These are phyloP conservation scores for Delitschia confertaspora DNA, from an alignment of 495 filamentous ascomycete genomes.

Conservation along the genomic window DNA sequence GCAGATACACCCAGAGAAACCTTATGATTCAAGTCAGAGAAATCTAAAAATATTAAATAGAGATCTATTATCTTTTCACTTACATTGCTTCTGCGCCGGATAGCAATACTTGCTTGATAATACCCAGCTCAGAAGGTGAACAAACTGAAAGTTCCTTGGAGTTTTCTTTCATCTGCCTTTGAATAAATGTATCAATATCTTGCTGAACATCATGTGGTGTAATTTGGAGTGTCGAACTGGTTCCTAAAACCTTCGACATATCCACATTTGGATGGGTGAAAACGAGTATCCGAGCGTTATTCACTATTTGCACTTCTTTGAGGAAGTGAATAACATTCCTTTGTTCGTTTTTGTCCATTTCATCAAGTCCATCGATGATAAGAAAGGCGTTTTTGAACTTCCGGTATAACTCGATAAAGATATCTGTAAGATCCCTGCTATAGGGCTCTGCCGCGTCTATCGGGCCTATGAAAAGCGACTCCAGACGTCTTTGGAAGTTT, in stretches of 20 bases:
- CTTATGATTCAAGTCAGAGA: conserved; percentile 15
- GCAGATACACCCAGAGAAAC: conserved; percentile 33
- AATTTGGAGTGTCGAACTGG: conserved; percentile 14
- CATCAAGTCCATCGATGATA: conserved; percentile 29
- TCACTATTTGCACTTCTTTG: conserved; percentile 15
- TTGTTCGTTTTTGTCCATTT: conserved; percentile 17
- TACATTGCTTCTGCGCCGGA: conserved; percentile 18
- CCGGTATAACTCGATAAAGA: conserved; percentile 5
- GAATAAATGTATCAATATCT: conserved; percentile 12
- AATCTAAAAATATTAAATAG: not conserved
- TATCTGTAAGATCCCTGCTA: conserved; percentile 8
- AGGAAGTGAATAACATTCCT: conserved; percentile 18
- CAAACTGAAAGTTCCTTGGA: conserved; percentile 15
- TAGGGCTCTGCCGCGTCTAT: conserved; percentile 6
- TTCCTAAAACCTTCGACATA: conserved; percentile 13
- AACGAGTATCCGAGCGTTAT: conserved; percentile 19
- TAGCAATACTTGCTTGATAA: conserved; percentile 16
- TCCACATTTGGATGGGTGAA: conserved; percentile 22
- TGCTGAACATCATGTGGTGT: conserved; percentile 9
- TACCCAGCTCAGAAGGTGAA: conserved; percentile 16
- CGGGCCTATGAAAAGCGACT: conserved; percentile 8
- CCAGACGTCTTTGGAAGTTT: conserved; percentile 12
- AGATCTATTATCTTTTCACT: conserved; percentile 13
- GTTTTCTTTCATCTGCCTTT: conserved; percentile 13
- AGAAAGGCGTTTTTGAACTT: conserved; percentile 18